Conservation (phyloP, 768 basidiomycete species). For the Trametes punicea region DNA sequence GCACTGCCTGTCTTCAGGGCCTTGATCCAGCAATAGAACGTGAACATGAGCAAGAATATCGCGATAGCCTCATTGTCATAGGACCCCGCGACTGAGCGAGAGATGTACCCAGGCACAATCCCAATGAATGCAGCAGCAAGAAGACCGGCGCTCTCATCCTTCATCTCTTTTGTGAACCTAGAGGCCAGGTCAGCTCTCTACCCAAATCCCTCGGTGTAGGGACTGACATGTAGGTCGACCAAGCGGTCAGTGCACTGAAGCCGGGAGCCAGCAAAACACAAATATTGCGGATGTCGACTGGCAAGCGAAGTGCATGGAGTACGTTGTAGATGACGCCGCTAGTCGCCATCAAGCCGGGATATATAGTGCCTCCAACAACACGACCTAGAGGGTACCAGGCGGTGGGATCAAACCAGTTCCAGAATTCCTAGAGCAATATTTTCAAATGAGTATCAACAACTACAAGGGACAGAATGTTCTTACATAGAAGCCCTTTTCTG, state of each 20-base stretch:
- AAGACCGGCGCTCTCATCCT: constrained; percentile 92
- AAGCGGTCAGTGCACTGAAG: constrained; percentile 94
- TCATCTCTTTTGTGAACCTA: constrained; percentile 97
- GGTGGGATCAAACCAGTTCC: constrained; percentile 99
- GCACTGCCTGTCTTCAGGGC: constrained; percentile 93
- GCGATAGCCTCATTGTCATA: constrained; percentile 99
- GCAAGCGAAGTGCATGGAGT: constrained; percentile 84
- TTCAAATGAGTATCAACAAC: constrained; percentile 16
- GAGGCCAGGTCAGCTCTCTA: neutral
- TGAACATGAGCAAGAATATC: constrained; percentile 99
- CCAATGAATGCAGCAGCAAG: constrained; percentile 97
- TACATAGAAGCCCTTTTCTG: constrained; percentile 94
- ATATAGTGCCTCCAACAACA: constrained; percentile 97
- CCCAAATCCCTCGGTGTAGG: neutral
- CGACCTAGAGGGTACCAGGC: constrained; percentile 99
- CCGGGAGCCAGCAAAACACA: constrained; percentile 97
- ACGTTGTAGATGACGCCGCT: constrained; percentile 95
- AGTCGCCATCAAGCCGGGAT: constrained; percentile 97
- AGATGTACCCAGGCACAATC: constrained; percentile 97
- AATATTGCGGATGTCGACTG: constrained; percentile 95
- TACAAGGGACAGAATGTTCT: too few relatives aligned
- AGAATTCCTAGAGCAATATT: constrained; percentile 76
- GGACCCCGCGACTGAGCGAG: constrained; percentile 96
- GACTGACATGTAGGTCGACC: constrained; percentile 90
- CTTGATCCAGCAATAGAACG: constrained; percentile 96